Evolutionary conservation across 1,284 basidiomycete genomes (phyloP), one percentile per base, ranked within the genome.

Genomic region (Irpex rosettiformis): DNA sequence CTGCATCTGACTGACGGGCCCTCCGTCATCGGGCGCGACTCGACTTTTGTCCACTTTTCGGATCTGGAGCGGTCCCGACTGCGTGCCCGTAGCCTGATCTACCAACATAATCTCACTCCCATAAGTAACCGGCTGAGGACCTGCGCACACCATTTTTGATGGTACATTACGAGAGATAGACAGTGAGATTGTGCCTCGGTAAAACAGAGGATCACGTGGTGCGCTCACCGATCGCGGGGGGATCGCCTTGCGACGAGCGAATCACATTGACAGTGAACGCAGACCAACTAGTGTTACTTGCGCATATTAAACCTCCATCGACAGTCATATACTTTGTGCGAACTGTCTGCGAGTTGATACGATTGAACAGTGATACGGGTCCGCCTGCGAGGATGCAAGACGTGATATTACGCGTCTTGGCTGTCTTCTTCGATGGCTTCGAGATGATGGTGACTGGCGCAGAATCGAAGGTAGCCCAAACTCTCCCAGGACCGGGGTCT

Each of bases 241-340:
- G 76, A 68, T 84, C 84, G 33, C 63, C 78, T 75, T 67, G 85
- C 78, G 59, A 52, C 18, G 85, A 81, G 57, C 84, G 85, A 54
- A 90, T 82, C 59, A 93, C 89, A 69, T 91, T 92, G 66, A 96
- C 91, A 67, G 91, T 93, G 77, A 95, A 95, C n/a, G 94, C 93
- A 57, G 92, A 93, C 93, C 93, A 96, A 42, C 89, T 83, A 59
- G 89, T 79, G 71, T 92, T 93, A 73, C 91, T 93, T 22, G 93
- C 93, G 71, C 88, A 91, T 55, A 95, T 79, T 72, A 91, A 85
- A 64, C 83, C 33, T 70, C 89, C 85, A 67, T 95, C 91, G 70
- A 94, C 90, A 58, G 89, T 91, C 89, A 97, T 93, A 73, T 96
- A 98, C 77, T 97, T 97, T 55, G 95, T 98, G 65, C 95, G 88